phyloP scores from a whole-genome alignment of 768 basidiomycete species.

The Agrocybe praecox region DNA sequence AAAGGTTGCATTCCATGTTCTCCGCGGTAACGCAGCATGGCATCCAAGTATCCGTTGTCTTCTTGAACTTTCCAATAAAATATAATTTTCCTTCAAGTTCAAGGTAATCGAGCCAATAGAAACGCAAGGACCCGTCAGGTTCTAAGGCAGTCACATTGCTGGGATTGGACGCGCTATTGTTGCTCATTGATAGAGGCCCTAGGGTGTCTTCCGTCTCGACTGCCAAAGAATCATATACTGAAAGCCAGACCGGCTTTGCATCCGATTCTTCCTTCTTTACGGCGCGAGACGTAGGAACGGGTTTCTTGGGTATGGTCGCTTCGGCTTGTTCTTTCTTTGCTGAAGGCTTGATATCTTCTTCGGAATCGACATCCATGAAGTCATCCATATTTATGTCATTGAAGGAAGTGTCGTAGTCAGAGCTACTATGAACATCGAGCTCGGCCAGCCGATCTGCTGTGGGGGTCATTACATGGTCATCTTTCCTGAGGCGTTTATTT shows the following conservation, averaged over 20 bases:
- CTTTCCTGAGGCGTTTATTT: conserved; percentile 59
- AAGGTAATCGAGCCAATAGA: conserved; percentile 97
- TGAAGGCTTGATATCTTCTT: conserved; percentile 39
- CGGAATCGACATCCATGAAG: conserved; percentile 62
- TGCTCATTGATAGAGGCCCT: conserved; percentile 43
- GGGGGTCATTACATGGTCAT: conserved; percentile 51
- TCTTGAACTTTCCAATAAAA: conserved; percentile 91
- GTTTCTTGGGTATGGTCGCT: conserved; percentile 23
- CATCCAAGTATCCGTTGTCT: conserved; percentile 64
- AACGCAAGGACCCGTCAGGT: conserved; percentile 79
- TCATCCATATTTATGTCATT: conserved; percentile 65
- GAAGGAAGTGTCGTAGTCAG: conserved; percentile 44
- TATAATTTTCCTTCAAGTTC: conserved; percentile 85
- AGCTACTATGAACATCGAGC: conserved; percentile 58
- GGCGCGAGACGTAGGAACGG: conserved; percentile 10
- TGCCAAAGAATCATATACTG: conserved; percentile 71
- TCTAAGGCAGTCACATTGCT: conserved; percentile 66
- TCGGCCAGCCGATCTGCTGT: conserved; percentile 59
- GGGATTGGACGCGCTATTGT: conserved; percentile 33
- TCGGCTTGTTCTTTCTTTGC: conserved; percentile 33
- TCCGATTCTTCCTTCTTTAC: conserved; percentile 47
- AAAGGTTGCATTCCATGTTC: conserved; percentile 88
- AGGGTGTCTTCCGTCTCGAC: conserved; percentile 64
- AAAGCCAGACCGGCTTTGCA: conserved; percentile 64
- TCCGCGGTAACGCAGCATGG: conserved; percentile 89